Evolutionary conservation across 2,329 filamentous ascomycete species (phyloP).

Genomic region (Anthostomella pinea): DNA sequence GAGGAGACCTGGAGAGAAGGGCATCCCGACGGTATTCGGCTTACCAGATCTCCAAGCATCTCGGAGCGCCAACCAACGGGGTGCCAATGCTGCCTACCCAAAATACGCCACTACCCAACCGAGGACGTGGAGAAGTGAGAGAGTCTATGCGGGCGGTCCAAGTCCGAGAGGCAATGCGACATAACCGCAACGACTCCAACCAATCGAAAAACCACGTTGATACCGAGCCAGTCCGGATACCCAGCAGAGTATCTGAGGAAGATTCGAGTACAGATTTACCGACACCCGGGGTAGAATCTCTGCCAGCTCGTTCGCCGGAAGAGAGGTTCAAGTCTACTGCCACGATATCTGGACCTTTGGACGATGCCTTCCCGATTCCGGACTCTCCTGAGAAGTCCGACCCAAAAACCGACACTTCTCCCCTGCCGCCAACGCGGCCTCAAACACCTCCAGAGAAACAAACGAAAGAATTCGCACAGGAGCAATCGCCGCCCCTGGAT

Average conservation of each 20-base stretch:
- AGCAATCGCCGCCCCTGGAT: conserved; percentile 66
- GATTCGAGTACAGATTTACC: conserved; percentile 30
- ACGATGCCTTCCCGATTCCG: conserved; percentile 44
- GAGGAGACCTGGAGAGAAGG: conserved; percentile 86
- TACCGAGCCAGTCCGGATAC: conserved; percentile 57
- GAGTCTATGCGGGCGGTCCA: conserved; percentile 76
- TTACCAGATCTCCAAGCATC: conserved; percentile 93
- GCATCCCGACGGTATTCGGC: conserved; percentile 92
- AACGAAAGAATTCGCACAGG: conserved; percentile 54
- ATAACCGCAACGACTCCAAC: conserved; percentile 47
- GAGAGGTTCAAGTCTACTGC: conserved; percentile 61
- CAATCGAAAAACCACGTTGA: conserved; percentile 49
- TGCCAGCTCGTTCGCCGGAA: conserved; percentile 58
- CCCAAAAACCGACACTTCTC: conserved; percentile 14
- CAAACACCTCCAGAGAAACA: conserved; percentile 45
- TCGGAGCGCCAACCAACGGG: conserved; percentile 76
- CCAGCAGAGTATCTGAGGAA: conserved; percentile 64
- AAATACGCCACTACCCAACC: conserved; percentile 78
- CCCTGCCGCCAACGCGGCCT: conserved; percentile 25
- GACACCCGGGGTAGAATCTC: conserved; percentile 37
- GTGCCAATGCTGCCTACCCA: conserved; percentile 85
- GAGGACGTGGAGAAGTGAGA: conserved; percentile 72
- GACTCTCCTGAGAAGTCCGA: conserved; percentile 29
- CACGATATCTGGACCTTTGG: conserved; percentile 56
- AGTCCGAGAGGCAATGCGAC: conserved; percentile 47